These are phyloP conservation scores for Dipteronia sinensis DNA, from an alignment of 345 rosid species.

Conservation along the genomic window DNA sequence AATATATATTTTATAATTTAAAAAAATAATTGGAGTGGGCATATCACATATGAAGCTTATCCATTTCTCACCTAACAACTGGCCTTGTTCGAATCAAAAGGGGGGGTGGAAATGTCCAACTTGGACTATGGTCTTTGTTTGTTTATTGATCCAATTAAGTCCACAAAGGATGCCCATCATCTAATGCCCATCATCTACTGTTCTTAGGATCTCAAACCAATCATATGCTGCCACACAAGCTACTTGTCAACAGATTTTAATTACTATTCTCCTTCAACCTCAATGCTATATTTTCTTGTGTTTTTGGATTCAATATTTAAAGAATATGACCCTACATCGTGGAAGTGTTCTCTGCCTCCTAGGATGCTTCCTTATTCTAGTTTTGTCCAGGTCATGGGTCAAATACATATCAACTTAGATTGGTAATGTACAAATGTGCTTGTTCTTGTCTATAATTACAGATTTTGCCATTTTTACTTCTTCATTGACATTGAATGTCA, in stretches of 20 bases:
- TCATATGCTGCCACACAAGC: not conserved
- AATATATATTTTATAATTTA: not conserved
- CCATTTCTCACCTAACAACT: slow-evolving; percentile 24
- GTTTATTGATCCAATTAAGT: not conserved
- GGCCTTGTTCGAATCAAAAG: not conserved
- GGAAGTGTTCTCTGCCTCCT: not conserved
- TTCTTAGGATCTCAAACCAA: not conserved
- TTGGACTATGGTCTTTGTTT: slow-evolving; percentile 26
- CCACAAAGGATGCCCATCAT: slow-evolving; percentile 5
- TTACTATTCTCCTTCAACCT: no score
- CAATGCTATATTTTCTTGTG: no score
- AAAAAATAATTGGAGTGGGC: not conserved
- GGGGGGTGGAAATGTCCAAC: not conserved
- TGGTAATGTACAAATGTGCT: not conserved
- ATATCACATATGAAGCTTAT: slow-evolving; percentile 35
- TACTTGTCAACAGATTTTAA: no score
- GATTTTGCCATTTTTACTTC: not conserved
- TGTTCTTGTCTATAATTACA: not conserved
- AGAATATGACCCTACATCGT: not conserved
- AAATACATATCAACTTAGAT: not conserved
- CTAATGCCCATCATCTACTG: slow-evolving; percentile 6
- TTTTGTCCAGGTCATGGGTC: not conserved
- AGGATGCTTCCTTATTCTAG: slow-evolving; percentile 20
- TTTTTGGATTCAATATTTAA: no score
- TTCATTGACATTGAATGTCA: not conserved